Percentiles rank a stretch among this genome's conserved stretches.
Conservation (phyloP, 805 yeast species). For the Maudiozyma bulderi region DNA sequence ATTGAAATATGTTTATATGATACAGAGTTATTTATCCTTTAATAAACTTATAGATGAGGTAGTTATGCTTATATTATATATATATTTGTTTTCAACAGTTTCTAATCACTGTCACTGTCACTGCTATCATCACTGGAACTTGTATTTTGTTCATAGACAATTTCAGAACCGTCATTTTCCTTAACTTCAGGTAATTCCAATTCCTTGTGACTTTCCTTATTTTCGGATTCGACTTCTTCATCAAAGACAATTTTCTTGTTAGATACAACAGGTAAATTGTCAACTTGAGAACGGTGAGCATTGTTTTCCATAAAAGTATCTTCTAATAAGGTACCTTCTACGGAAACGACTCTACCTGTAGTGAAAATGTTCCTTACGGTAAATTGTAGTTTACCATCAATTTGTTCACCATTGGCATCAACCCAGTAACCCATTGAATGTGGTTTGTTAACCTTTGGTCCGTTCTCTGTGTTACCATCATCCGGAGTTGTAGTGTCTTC, state of each 20-base stretch:
- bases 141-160: slow-evolving; percentile 27
- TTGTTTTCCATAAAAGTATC: slow-evolving; percentile 10
- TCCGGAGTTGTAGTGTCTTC: slow-evolving; percentile 13
- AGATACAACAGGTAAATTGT: slow-evolving; percentile 44
- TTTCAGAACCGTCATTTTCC: slow-evolving; percentile 28
- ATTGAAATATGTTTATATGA: background rate
- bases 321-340: slow-evolving; percentile 72
- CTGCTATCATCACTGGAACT: slow-evolving; percentile 21
- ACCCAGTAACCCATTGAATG: slow-evolving; percentile 80
- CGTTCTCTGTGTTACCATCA: slow-evolving; percentile 5
- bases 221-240: slow-evolving; percentile 32
- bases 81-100: background rate
- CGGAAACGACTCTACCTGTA: slow-evolving; percentile 72
- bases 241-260: slow-evolving; percentile 42
- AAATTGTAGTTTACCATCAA: slow-evolving; percentile 78
- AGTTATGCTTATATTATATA: background rate
- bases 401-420: slow-evolving; percentile 59
- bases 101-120: slow-evolving; percentile 19
- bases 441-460: slow-evolving; percentile 9
- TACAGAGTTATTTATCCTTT: background rate
- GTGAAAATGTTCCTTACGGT: slow-evolving; percentile 62
- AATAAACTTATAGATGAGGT: background rate
- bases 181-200: slow-evolving; percentile 25
- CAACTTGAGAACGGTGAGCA: slow-evolving; percentile 35
- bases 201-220: slow-evolving; percentile 30